These are phyloP conservation scores for Penicillium fimorum DNA, from an alignment of 495 filamentous ascomycete species.

Conservation along the genomic window DNA sequence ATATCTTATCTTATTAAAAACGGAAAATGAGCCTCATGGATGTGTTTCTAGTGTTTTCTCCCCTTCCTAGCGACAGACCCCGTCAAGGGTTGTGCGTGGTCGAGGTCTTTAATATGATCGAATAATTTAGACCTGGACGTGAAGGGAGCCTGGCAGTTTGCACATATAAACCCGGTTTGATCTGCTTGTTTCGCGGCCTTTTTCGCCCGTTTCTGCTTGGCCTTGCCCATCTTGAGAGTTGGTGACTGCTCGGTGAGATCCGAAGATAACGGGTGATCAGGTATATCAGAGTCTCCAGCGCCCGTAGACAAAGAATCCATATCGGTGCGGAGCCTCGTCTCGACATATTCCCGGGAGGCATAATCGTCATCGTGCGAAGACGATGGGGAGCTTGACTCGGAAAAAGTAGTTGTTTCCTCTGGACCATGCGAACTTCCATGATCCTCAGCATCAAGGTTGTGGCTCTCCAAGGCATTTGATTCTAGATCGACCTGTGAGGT, in stretches of 20 bases:
- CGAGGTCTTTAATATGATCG: constrained; percentile 63
- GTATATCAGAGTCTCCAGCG: constrained; percentile 15
- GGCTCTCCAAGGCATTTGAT: background rate
- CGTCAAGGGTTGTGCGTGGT: constrained; percentile 54
- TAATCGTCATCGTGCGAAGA: constrained; percentile 44
- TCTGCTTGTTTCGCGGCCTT: constrained; percentile 62
- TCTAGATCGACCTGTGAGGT: background rate
- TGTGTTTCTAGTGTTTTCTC: constrained; percentile 11
- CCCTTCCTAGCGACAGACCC: constrained; percentile 36
- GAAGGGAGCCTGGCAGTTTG: constrained; percentile 59
- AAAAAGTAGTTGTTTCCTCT: background rate
- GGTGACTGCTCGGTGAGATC: constrained; percentile 22
- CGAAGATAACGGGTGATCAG: constrained; percentile 25
- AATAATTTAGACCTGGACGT: constrained; percentile 69
- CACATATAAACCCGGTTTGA: constrained; percentile 53
- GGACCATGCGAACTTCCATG: background rate
- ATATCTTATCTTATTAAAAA: no score
- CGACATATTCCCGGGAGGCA: constrained; percentile 43
- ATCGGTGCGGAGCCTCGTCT: constrained; percentile 29
- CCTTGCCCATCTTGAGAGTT: constrained; percentile 69
- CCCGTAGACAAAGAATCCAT: constrained; percentile 4
- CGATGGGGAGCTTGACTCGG: background rate
- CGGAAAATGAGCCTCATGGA: background rate
- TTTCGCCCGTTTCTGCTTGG: constrained; percentile 83
- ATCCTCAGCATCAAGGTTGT: background rate